Evolutionary conservation across 345 rosid species (phyloP), one percentile per base, ranked within the genome.

Genomic region (Kernera saxatilis): DNA sequence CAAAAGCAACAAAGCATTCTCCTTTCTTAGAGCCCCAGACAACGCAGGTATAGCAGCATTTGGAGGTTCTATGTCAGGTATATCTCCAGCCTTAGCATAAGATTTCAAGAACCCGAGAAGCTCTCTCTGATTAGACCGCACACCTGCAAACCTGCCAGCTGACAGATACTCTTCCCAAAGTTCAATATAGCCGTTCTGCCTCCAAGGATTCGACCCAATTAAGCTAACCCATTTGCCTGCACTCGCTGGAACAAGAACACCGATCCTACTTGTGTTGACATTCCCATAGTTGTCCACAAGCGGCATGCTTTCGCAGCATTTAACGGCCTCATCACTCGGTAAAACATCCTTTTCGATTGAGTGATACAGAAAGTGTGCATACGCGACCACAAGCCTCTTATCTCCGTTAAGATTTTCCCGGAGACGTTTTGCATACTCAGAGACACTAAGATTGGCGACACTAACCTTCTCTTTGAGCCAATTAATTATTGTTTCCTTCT

Each of bases 181-280:
- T 64, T 86, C 89, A 17, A 86, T 41, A 27, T 70, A 88, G 10
- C 82, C 80, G 1, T 71, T 81, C 6, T 21, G 39, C 18, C 77
- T 81, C 92, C 91, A 87, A 5, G 84, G 89, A 48, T 80, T 85
- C 12, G 89, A 85, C 39, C 64, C 82, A 45, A 80, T 65, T 52
- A 90, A 46, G 48, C 79, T 57, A 6, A 70, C 76, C 97, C 94
- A 90, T 69, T 85, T 84, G 78, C 95, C 86, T 44, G 45, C 82
- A 4, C 70, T 81, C 45, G 87, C 92, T 6, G 95, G 91, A 29
- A 91, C 88, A 67, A 91, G 91, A 79, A 85, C 80, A 0, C 77
- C 85, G 2, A 5, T 25, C 25, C 77, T 52, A 3, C 0, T 33
- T 1, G 48, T 79, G 33, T 11, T 56, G 10, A 82, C 81, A 51